A percentile compares a stretch with the other conserved stretches of the same genome.
Evolutionary conservation across 805 yeast genomes (phyloP).

Genomic region (Gaillardinia entomophila): DNA sequence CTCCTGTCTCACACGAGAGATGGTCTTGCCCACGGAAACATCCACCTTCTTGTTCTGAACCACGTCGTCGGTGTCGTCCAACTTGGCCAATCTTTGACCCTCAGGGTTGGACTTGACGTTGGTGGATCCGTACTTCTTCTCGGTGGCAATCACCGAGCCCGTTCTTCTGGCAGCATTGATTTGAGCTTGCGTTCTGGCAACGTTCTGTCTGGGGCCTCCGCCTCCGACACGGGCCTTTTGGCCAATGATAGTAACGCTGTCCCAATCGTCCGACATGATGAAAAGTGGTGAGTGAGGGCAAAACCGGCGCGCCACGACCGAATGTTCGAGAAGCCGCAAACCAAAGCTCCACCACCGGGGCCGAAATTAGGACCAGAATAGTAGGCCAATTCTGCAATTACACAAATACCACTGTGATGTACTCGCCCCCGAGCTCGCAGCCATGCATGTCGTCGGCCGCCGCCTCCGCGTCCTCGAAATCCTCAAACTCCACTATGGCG

Average conservation of each 20-base stretch:
- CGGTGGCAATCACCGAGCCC: conserved; percentile 85
- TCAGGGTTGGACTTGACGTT: conserved; percentile 69
- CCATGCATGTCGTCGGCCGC: conserved; percentile 10
- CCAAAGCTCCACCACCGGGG: too few relatives aligned
- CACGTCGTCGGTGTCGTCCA: conserved; percentile 90
- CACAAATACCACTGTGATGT: too few relatives aligned
- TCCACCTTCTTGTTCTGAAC: conserved; percentile 90
- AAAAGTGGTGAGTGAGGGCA: too few relatives aligned
- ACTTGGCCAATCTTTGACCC: conserved; percentile 90
- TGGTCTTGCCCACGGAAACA: conserved; percentile 78
- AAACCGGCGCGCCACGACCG: too few relatives aligned
- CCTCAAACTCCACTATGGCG: conserved; percentile 7
- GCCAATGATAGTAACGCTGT: conserved; percentile 83
- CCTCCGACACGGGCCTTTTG: conserved; percentile 83
- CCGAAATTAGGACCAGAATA: too few relatives aligned
- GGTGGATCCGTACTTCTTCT: conserved; percentile 75
- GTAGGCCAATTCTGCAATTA: too few relatives aligned
- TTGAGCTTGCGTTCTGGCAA: conserved; percentile 71
- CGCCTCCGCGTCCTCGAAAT: conserved; percentile 4
- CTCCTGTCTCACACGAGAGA: conserved; percentile 79
- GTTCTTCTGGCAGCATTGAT: conserved; percentile 92
- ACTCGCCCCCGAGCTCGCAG: conserved; percentile 2
- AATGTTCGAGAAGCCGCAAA: too few relatives aligned
- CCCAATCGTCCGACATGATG: conserved; percentile 71
- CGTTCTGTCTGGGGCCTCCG: conserved; percentile 79